A percentile compares a stretch with the other conserved stretches of the same genome.
Conservation (phyloP, 257 asterid genomes). For the Capsicum baccatum region DNA sequence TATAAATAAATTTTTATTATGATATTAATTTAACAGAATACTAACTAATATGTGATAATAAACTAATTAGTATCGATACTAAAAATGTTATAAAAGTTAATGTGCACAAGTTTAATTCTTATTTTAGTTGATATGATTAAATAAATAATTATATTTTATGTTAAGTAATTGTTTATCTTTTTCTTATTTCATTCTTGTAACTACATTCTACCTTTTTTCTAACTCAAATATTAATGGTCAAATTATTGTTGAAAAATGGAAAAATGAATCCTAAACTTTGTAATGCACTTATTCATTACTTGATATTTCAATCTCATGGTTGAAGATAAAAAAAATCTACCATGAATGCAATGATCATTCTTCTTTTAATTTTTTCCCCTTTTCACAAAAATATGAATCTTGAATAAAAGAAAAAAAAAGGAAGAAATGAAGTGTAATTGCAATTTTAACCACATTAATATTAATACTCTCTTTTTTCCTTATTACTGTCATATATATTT, state of each 20-base stretch:
- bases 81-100: neutral
- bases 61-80: neutral
- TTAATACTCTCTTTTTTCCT: neutral
- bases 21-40: no score
- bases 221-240: no score
- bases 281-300: neutral
- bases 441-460: neutral
- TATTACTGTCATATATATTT: neutral
- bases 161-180: no score
- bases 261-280: no score
- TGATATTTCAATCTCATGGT: neutral
- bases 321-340: neutral
- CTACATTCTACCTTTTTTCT: no score
- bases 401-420: neutral
- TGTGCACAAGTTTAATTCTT: no score
- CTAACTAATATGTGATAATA: neutral
- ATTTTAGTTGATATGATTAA: no score
- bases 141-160: no score
- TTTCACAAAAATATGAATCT: neutral
- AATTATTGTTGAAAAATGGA: no score
- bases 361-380: neutral
- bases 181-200: neutral
- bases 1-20: no score
- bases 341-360: neutral
- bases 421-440: neutral